A percentile compares a stretch with the other conserved stretches of the same genome.
phyloP scores from a whole-genome alignment of 129 eudicot species.

The Heracleum sosnowskyi region DNA sequence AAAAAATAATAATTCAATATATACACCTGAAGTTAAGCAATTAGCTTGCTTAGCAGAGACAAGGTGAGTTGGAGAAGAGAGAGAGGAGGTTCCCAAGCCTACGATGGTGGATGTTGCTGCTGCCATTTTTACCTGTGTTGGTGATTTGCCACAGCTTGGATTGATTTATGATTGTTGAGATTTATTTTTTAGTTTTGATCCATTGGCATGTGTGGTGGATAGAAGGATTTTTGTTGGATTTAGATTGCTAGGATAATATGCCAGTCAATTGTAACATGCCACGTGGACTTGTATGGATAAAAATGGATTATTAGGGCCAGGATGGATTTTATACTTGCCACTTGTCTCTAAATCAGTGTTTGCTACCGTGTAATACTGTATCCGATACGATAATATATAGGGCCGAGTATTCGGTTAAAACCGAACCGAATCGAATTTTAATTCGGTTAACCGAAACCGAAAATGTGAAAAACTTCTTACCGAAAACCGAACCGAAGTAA shows the following conservation, averaged over 20 bases:
- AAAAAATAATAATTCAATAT: background rate
- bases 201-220: constrained; percentile 29
- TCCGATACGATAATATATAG: too few species aligned
- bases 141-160: too few species aligned
- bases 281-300: constrained; percentile 61
- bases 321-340: constrained; percentile 2
- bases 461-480: too few species aligned
- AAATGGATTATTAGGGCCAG: constrained; percentile 13
- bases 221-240: constrained; percentile 14
- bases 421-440: too few species aligned
- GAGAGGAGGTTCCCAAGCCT: constrained; percentile 71
- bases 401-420: too few species aligned
- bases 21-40: constrained; percentile 40
- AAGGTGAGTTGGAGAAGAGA: constrained; percentile 33
- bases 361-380: too few species aligned
- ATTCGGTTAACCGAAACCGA: too few species aligned
- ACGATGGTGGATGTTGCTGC: constrained; percentile 60
- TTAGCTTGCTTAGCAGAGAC: constrained; percentile 28
- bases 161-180: background rate
- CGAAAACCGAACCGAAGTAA: too few species aligned
- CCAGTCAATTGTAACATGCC: constrained; percentile 49
- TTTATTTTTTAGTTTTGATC: background rate
- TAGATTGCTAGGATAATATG: constrained; percentile 48
- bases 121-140: constrained; percentile 38
- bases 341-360: background rate